Evolutionary conservation across 768 basidiomycete genomes (phyloP), one percentile per base, ranked within the genome.

Genomic region (Xanthoconium purpureum): DNA sequence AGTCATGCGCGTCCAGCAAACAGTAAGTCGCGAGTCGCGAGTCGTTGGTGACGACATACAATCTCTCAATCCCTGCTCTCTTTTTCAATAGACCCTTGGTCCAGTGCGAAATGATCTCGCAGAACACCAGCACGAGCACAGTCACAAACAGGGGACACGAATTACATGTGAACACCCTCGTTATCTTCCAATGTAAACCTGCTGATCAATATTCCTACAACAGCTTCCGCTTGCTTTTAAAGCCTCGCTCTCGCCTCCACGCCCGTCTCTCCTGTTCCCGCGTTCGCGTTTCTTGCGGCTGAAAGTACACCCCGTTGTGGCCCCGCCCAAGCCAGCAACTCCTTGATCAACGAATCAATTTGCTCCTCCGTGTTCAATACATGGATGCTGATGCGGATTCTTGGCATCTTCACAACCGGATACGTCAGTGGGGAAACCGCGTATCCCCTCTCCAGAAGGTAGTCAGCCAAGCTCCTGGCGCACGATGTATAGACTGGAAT

Each of bases 371-470:
- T 66, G 43, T 61, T 66, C 6, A 50, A 28, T 8, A 46, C 62
- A 32, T 64, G 65, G 9, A 66, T 48, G 32, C 50, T 57, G 44
- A 66, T 20, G 24, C 59, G 65, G 15, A 66, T 57, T 15, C 62
- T 38, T 1, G 64, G 57, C 30, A n/a, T 51, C 8, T 35, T 66
- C 18, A 64, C 65, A 6, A 55, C 29, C 8, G 65, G 62, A 35
- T 48, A 48, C 0, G 64, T 66, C 6, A 64, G 18, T 1, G 57
- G 29, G 2, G 53, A 36, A 9, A 56, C 57, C 0, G 47, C 62
- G 8, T 66, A 50, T 28, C 65, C 65, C n/a, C 11, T 66, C 20
- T 51, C 28, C 11, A 57, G 35, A 10, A 66, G n/a, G 18, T 64
- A 57, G 17, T 57, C 48, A 4, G 65, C 53, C 20, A 66, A 47